A percentile compares a stretch with the other conserved stretches of the same genome.
Evolutionary conservation across 2,329 filamentous ascomycete species (phyloP).

Genomic region (Didymella arachidicola): DNA sequence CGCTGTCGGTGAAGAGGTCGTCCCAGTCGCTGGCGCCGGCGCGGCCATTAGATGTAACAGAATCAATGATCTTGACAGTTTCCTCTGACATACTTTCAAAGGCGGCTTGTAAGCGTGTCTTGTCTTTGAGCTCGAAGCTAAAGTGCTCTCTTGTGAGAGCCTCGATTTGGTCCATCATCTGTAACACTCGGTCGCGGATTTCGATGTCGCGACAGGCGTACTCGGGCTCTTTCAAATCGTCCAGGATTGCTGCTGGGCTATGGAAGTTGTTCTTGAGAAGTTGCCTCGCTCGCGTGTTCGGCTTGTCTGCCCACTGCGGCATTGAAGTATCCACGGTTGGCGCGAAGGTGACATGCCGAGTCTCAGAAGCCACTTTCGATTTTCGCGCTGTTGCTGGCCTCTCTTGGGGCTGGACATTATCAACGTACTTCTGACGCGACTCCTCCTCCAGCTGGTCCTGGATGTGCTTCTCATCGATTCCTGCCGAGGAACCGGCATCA

Average conservation of each 20-base stretch:
- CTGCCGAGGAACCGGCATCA: no score
- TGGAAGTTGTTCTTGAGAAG: neutral
- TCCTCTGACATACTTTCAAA: slow-evolving; percentile 21
- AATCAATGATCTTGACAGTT: slow-evolving; percentile 36
- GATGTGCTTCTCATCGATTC: neutral
- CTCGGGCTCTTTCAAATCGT: slow-evolving; percentile 26
- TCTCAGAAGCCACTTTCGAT: neutral
- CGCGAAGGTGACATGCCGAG: neutral
- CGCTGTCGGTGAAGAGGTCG: slow-evolving; percentile 29
- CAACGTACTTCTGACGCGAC: neutral
- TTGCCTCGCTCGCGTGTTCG: slow-evolving; percentile 3
- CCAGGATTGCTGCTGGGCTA: neutral
- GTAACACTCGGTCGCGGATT: slow-evolving; percentile 33
- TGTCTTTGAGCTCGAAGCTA: slow-evolving; percentile 4
- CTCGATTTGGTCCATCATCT: slow-evolving; percentile 29
- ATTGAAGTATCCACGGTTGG: neutral
- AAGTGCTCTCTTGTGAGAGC: slow-evolving; percentile 25
- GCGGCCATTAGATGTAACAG: slow-evolving; percentile 38
- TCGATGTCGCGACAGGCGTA: slow-evolving; percentile 39
- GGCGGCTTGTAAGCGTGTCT: neutral
- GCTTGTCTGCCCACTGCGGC: slow-evolving; percentile 1
- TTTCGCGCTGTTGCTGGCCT: neutral
- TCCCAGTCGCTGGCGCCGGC: slow-evolving; percentile 34
- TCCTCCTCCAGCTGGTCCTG: neutral
- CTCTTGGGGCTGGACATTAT: neutral